Percentiles rank a stretch among this genome's conserved stretches.
phyloP scores from a whole-genome alignment of 2,329 filamentous ascomycete species.

The Eutypa lata region DNA sequence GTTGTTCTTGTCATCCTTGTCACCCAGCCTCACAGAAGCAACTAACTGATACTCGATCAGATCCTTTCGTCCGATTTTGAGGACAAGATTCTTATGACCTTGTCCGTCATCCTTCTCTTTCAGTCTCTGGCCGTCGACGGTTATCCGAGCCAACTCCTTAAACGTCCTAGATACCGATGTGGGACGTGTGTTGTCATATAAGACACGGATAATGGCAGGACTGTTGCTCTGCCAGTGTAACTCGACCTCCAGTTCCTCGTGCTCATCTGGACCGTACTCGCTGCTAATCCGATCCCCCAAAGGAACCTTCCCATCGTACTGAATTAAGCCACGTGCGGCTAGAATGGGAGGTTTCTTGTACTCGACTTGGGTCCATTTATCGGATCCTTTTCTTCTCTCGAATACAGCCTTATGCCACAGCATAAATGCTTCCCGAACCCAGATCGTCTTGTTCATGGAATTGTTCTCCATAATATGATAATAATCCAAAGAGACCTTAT shows the following conservation, averaged over 20 bases:
- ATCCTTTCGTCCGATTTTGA: neutral
- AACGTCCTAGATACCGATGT: neutral
- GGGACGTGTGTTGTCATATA: neutral
- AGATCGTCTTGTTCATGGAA: neutral
- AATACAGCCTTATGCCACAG: neutral
- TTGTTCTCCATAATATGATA: neutral
- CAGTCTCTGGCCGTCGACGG: neutral
- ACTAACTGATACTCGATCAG: neutral
- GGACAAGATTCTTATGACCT: too few relatives aligned
- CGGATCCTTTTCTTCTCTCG: neutral
- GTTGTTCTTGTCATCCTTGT: neutral
- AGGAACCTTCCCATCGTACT: neutral
- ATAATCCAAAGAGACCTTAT: neutral
- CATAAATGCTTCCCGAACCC: neutral
- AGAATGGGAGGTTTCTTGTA: neutral
- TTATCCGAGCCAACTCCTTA: neutral
- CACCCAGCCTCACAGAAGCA: neutral
- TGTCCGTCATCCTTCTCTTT: too few relatives aligned
- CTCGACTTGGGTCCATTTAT: neutral
- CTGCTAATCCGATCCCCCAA: neutral
- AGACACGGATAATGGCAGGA: neutral
- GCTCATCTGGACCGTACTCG: neutral
- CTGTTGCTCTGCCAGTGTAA: neutral
- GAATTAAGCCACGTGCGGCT: neutral
- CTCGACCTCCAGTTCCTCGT: neutral